Base-by-base conservation (phyloP, 2,329 filamentous ascomycete species). In the Penicillium sp. region DNA sequence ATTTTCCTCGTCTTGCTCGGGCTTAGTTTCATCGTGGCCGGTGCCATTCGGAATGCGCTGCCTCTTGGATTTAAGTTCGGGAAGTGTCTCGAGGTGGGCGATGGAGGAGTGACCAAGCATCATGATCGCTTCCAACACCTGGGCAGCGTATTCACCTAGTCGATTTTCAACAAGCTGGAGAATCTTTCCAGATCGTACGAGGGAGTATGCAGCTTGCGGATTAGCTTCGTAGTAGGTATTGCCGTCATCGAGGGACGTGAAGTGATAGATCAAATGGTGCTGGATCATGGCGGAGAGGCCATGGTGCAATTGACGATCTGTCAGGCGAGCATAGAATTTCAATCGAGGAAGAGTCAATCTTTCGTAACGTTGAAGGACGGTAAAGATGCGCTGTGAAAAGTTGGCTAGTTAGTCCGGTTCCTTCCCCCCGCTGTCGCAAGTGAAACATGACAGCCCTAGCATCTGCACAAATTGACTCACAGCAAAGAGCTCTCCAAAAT, bases 401-500 rank as follows among this genome's bases (percentile, higher is more conserved):
- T 53, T 40, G 31, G 41, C 44, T 50, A 10, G 46, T 68, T 27
- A 64, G 54, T 45, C 41, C 39, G 10, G 39, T 52, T 41, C 21
- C 50, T 59, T 41, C 25, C 54, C 54, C 53, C 23, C 41, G 40
- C 27, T 34, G 49, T 53, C 49, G 36, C 54, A 39, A 47, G 15
- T 33, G 29, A 36, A 53, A 11, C 21, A 47, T 36, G 21, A 31
- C 27, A 57, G 41, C 29, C 36, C 27, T 6, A 36, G 21, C 11
- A 15, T 53, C 13, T 41, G 36, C 29, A 16, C 21, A 41, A n/a
- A 21, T 29, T 39, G 45, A 79, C 88, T 70, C 89, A 97, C 93
- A 72, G 91, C 91, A 61, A 92, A 91, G 58, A 97, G 86, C 78
- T 96, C 90, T 71, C 94, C 94, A 75, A 94, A 93, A 58, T 90